phyloP scores from a whole-genome alignment of 768 basidiomycete species.

The Hortiboletus campestris region DNA sequence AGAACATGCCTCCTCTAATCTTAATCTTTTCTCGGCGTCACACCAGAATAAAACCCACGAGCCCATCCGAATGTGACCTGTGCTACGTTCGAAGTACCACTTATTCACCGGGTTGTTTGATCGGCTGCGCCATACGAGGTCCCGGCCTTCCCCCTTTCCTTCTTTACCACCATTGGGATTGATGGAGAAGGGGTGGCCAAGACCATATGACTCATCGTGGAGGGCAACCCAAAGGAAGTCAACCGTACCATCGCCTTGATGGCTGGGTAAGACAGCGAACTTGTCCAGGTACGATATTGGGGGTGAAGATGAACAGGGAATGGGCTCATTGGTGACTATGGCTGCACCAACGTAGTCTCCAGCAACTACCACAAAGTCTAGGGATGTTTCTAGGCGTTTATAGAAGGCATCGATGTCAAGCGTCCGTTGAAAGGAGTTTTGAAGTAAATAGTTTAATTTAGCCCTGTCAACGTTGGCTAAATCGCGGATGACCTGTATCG shows the following conservation, averaged over 20 bases:
- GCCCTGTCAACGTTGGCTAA: slow-evolving; percentile 65
- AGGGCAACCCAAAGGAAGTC: slow-evolving; percentile 99
- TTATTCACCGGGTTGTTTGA: slow-evolving; percentile 96
- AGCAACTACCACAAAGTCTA: slow-evolving; percentile 92
- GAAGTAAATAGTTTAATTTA: slow-evolving; percentile 80
- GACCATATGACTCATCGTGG: slow-evolving; percentile 96
- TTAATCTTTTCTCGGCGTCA: slow-evolving; percentile 87
- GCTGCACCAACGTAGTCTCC: slow-evolving; percentile 96
- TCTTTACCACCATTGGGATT: slow-evolving; percentile 94
- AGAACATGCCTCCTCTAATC: slow-evolving; percentile 63
- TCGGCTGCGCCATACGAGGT: slow-evolving; percentile 94
- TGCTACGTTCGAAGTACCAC: slow-evolving; percentile 98
- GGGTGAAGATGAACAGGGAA: slow-evolving; percentile 29
- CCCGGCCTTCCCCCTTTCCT: slow-evolving; percentile 86
- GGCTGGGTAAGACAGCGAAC: slow-evolving; percentile 91
- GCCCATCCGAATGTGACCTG: slow-evolving; percentile 83
- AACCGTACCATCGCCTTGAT: slow-evolving; percentile 98
- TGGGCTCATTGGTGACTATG: slow-evolving; percentile 73
- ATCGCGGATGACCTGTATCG: slow-evolving; percentile 77
- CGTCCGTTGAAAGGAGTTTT: slow-evolving; percentile 77
- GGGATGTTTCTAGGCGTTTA: slow-evolving; percentile 62
- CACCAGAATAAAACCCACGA: slow-evolving; percentile 98
- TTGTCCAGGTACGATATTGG: slow-evolving; percentile 95
- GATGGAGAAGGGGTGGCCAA: slow-evolving; percentile 88
- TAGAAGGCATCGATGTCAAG: slow-evolving; percentile 79